A percentile compares a stretch with the other conserved stretches of the same genome.
Conservation (phyloP, 1,139 yeast species). For the Suhomyces atakaporum region DNA sequence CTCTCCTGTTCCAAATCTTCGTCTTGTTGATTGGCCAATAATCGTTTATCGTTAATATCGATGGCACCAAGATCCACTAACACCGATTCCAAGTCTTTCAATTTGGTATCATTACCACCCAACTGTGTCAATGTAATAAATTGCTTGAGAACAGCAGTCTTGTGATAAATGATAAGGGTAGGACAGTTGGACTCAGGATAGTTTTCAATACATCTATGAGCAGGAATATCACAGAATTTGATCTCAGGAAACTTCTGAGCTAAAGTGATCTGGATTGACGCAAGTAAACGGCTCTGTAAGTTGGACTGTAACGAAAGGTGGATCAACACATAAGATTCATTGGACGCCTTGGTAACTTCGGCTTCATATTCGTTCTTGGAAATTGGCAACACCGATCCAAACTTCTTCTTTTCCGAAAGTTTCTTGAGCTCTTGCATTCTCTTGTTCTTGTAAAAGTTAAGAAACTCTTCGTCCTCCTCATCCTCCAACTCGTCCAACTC, state of each 20-base stretch:
- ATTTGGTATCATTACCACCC: constrained; percentile 78
- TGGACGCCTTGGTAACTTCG: constrained; percentile 83
- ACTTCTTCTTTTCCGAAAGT: constrained; percentile 61
- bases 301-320: constrained; percentile 74
- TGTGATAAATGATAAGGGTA: constrained; percentile 76
- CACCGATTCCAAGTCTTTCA: constrained; percentile 69
- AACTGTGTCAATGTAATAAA: constrained; percentile 74
- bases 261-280: constrained; percentile 51
- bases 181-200: constrained; percentile 92
- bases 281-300: constrained; percentile 71
- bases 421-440: constrained; percentile 72
- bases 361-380: constrained; percentile 84
- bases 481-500: constrained; percentile 82
- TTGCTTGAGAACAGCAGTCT: constrained; percentile 76
- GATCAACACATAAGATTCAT: constrained; percentile 60
- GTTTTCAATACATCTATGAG: constrained; percentile 83
- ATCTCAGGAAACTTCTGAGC: constrained; percentile 72
- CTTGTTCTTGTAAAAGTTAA: constrained; percentile 71
- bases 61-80: constrained; percentile 69
- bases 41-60: constrained; percentile 62
- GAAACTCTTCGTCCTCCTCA: constrained; percentile 75
- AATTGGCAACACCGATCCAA: constrained; percentile 75
- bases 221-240: constrained; percentile 89
- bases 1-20: constrained; percentile 49
- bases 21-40: constrained; percentile 60